Percentiles rank a stretch among this genome's conserved stretches.
Conservation (phyloP, 192 early-diverging fungal genomes). For the Backusella macrospora region DNA sequence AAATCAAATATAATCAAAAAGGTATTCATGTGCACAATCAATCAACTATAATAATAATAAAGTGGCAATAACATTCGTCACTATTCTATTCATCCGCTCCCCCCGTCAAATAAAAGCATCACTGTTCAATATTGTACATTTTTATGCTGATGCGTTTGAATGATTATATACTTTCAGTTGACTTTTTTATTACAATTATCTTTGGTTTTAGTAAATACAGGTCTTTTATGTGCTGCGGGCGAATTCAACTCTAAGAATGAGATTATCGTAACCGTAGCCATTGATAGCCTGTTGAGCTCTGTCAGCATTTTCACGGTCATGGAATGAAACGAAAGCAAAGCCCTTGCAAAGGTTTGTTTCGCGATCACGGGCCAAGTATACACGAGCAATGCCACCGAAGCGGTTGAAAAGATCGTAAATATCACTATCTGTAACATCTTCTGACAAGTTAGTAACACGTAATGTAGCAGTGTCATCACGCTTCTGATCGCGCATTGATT, state of each 20-base stretch:
- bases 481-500: conserved; percentile 54
- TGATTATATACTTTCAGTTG: conserved; percentile 4
- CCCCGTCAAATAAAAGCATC: too few species aligned
- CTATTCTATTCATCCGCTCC: too few species aligned
- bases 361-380: conserved; percentile 86
- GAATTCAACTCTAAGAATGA: conserved; percentile 90
- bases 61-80: too few species aligned
- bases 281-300: conserved; percentile 84
- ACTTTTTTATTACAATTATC: conserved; percentile 8
- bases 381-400: conserved; percentile 83
- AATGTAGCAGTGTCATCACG: conserved; percentile 75
- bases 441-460: conserved; percentile 96
- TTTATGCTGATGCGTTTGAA: not conserved
- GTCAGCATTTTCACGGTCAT: conserved; percentile 79
- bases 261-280: conserved; percentile 95
- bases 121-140: not conserved
- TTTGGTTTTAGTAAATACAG: conserved; percentile 7
- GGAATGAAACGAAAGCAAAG: conserved; percentile 93
- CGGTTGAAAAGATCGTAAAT: conserved; percentile 85
- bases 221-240: conserved; percentile 38
- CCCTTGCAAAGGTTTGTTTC: conserved; percentile 89
- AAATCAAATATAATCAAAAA: too few species aligned
- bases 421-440: conserved; percentile 88
- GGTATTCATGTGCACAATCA: too few species aligned
- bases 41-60: too few species aligned